phyloP scores from a whole-genome alignment of 2,329 filamentous ascomycete genomes.

The Magnaporthales sp. region DNA sequence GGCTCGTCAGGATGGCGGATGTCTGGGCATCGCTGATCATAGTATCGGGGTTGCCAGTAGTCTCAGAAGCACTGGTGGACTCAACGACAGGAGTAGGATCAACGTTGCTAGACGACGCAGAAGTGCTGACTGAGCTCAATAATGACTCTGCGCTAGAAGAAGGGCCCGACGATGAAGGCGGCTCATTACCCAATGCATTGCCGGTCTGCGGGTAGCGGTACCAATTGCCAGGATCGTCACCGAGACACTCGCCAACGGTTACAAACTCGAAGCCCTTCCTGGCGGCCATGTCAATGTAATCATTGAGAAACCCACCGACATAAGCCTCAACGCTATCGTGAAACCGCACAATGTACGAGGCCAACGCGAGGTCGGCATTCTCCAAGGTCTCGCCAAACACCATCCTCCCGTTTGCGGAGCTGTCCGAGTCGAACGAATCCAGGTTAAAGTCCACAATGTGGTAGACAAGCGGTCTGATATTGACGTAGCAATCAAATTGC shows the following conservation, averaged over 20 bases:
- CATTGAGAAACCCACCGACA: conserved; percentile 34
- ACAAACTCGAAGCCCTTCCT: conserved; percentile 34
- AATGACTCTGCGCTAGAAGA: background rate
- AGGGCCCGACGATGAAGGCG: background rate
- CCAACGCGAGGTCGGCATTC: conserved; percentile 10
- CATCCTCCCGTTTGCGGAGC: conserved; percentile 23
- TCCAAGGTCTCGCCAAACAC: conserved; percentile 14
- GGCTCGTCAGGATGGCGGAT: background rate
- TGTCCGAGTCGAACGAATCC: conserved; percentile 23
- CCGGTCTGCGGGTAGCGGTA: conserved; percentile 29
- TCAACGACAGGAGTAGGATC: background rate
- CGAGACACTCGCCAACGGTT: conserved; percentile 47
- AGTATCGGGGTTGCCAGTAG: background rate
- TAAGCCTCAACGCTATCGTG: conserved; percentile 39
- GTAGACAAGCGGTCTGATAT: conserved; percentile 23
- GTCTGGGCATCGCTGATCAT: background rate
- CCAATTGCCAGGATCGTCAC: conserved; percentile 41
- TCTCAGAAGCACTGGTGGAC: background rate
- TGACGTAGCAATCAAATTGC: conserved; percentile 20
- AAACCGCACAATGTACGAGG: conserved; percentile 38
- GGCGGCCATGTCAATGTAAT: conserved; percentile 31
- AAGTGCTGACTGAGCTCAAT: background rate
- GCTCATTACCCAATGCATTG: background rate
- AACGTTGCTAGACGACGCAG: background rate
- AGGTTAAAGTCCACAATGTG: conserved; percentile 26